phyloP scores from a whole-genome alignment of 163 green algal species.

The Volvox carteri region DNA sequence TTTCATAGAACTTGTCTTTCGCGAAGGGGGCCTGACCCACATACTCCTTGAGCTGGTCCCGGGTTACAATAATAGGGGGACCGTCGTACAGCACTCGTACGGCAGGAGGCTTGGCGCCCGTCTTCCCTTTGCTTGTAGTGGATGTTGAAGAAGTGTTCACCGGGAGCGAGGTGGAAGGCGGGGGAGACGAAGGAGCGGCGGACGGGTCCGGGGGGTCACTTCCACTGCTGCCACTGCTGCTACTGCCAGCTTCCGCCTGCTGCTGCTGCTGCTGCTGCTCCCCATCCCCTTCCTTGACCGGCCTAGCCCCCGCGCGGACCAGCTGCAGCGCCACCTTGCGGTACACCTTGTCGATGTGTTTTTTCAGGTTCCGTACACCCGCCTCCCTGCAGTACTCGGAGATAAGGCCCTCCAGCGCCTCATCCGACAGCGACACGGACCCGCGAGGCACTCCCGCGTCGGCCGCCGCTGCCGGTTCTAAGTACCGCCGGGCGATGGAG shows the following conservation, averaged over 20 bases:
- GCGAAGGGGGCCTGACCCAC: conserved; percentile 93
- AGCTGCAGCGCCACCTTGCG: conserved; percentile 89
- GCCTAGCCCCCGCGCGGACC: conserved; percentile 62
- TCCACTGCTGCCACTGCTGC: conserved; percentile 19
- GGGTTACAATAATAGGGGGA: conserved; percentile 77
- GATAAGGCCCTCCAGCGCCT: conserved; percentile 87
- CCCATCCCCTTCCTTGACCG: not conserved
- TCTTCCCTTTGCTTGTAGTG: not conserved
- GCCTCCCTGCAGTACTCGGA: conserved; percentile 93
- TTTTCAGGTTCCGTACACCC: conserved; percentile 96
- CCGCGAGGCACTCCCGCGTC: conserved; percentile 83
- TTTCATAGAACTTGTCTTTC: conserved; percentile 83
- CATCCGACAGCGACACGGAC: conserved; percentile 80
- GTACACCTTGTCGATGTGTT: conserved; percentile 96
- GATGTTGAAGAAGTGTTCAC: not conserved
- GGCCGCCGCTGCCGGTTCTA: conserved; percentile 85
- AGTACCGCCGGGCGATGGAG: conserved; percentile 92
- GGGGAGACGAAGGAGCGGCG: not conserved
- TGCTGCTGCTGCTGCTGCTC: not conserved
- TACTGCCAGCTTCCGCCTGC: not conserved
- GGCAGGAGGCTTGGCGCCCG: conserved; percentile 41
- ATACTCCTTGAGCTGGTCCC: conserved; percentile 84
- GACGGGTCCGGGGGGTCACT: not conserved
- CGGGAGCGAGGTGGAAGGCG: not conserved
- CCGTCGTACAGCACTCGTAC: conserved; percentile 62